Evolutionary conservation across 2,329 filamentous ascomycete genomes (phyloP).

Genomic region (Penicillium sp.): DNA sequence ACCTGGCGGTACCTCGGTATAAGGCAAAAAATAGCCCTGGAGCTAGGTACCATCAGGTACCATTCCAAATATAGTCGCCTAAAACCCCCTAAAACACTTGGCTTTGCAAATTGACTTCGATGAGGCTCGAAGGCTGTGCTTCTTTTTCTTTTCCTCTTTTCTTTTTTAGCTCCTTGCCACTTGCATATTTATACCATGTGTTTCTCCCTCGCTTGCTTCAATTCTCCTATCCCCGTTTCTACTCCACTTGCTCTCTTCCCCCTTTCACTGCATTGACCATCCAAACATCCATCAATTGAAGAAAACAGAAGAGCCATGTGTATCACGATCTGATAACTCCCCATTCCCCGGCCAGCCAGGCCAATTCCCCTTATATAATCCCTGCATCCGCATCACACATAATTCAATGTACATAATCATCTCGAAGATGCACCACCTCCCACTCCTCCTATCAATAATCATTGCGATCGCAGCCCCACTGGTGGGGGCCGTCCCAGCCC

Average conservation of each 20-base stretch:
- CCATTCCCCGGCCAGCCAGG: not conserved
- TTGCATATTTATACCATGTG: conserved; percentile 10
- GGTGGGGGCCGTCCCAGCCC: conserved; percentile 1
- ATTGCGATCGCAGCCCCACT: conserved; percentile 5
- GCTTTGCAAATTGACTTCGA: conserved; percentile 14
- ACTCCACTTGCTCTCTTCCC: not conserved
- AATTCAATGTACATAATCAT: conserved; percentile 4
- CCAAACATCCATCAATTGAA: not conserved
- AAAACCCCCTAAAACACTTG: conserved; percentile 19
- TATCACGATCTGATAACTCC: not conserved
- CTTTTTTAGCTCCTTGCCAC: not conserved
- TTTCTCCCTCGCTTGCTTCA: conserved; percentile 4
- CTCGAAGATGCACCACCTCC: not conserved
- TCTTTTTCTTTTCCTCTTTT: not conserved
- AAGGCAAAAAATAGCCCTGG: not conserved
- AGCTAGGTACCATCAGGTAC: conserved; percentile 6
- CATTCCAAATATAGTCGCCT: conserved; percentile 8
- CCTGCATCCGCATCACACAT: not conserved
- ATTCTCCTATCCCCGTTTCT: not conserved
- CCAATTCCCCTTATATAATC: not conserved
- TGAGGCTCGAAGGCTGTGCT: conserved; percentile 8
- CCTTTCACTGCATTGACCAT: not conserved
- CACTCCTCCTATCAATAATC: conserved; percentile 1
- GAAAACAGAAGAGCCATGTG: not conserved
- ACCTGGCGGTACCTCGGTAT: not conserved